Base-by-base conservation (phyloP, 257 asterid species). In the Ajuga chamaepitys region DNA sequence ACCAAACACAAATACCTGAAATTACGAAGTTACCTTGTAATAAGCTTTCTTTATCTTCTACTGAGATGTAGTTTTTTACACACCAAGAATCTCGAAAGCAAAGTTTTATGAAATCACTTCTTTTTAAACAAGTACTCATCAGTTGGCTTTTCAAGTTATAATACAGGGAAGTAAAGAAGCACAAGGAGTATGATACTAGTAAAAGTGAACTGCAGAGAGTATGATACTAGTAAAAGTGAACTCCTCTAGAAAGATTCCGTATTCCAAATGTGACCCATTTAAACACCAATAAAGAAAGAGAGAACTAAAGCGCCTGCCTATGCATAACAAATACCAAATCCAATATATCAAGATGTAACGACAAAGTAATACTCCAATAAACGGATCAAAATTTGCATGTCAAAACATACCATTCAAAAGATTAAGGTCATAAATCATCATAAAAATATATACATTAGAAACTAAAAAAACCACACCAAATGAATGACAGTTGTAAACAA, bases 271-370 rank as follows among this genome's bases (percentile, higher is more conserved):
- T 13, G 41, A 57, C 17, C 12, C 25, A 28, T 17, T 62, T 22
- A 35, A n/a, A n/a, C 45, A 13, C 14, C n/a, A n/a, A n/a, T 46
- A 63, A 28, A 56, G 18, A 46, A 38, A 65, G 66, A 24, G 46
- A 28, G 8, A 12, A 28, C 5, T 17, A 17, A 60, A 67, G 40
- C 66, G 6, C 55, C 44, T 10, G 4, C 3, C 45, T 37, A 37
- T 1, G 5, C 46, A 51, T 28, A 32, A 47, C 7, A 38, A 30
- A 57, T 5, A 42, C 17, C 16, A 25, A 12, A 11, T 42, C 41
- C 68, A 63, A n/a, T 30, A 61, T 26, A 66, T 57, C 64, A 65
- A 55, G 72, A 57, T 46, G 37, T 4, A 41, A 58, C 7, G 9
- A 32, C 20, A 56, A 38, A 58, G 37, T 12, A 24, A n/a, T 24